These are phyloP conservation scores for Esteya vermicola DNA, from an alignment of 2,329 filamentous ascomycete species.

Conservation along the genomic window DNA sequence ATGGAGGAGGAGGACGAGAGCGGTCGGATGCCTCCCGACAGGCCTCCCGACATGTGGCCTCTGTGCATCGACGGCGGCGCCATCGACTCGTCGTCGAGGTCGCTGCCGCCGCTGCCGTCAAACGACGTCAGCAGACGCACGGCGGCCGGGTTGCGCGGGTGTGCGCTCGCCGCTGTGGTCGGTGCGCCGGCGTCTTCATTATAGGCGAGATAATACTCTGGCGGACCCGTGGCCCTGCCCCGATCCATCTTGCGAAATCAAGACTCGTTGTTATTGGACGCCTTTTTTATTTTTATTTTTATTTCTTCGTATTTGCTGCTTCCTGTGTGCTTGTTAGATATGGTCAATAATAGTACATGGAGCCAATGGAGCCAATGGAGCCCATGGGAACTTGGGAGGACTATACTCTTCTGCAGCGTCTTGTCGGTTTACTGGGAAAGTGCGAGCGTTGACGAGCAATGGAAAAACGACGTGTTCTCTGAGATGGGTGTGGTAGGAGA, in stretches of 20 bases:
- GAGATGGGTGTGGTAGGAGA: no score
- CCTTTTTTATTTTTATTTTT: not conserved
- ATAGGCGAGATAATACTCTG: slow-evolving; percentile 41
- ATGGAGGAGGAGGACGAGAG: no score
- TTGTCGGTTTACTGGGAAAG: no score
- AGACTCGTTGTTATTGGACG: not conserved
- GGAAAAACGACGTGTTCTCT: no score
- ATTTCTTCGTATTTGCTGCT: not conserved
- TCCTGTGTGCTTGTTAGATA: no score
- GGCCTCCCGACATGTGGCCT: no score
- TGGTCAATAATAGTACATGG: no score
- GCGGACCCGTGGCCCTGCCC: slow-evolving; percentile 34
- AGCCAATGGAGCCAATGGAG: not conserved
- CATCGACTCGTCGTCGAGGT: slow-evolving; percentile 5
- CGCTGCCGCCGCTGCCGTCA: slow-evolving; percentile 23
- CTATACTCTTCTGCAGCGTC: no score
- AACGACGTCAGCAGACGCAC: slow-evolving; percentile 49
- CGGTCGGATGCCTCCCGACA: not conserved
- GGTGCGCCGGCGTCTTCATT: slow-evolving; percentile 37
- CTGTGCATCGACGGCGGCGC: slow-evolving; percentile 4
- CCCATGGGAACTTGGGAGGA: no score
- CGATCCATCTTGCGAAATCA: slow-evolving; percentile 27
- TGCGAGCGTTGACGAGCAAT: no score
- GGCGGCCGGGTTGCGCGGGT: slow-evolving; percentile 28
- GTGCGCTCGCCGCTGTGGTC: slow-evolving; percentile 27